Base-by-base conservation (phyloP, 768 basidiomycete species). In the Amanita inopinata region DNA sequence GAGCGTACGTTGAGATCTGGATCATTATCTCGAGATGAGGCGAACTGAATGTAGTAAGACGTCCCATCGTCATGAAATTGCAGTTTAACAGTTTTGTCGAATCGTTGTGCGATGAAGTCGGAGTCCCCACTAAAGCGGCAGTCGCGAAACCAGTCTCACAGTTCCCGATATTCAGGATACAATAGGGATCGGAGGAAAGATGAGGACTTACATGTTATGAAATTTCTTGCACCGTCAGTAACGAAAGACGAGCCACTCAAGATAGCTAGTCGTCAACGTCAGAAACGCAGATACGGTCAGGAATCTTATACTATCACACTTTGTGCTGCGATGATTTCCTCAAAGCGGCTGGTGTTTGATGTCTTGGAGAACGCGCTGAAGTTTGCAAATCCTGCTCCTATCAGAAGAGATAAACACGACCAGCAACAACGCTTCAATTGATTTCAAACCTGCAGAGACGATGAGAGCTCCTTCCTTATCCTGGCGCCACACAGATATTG, bases 51-150 rank as follows among this genome's bases (percentile, higher is more conserved):
- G 48, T 58, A 68, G 12, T 60, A 60, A 12, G 61, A 57, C 5
- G 64, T 61, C 3, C 48, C 30, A 9, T 58, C 41, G 36, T 59
- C 53, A 12, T 47, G 54, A 49, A 73, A 73, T 12, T 56, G 53
- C 2, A 61, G 56, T 43, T 71, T 73, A 3, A 68, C 62, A 4
- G 58, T 56, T 42, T 60, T 61, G 49, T 73, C 71, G 38, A 74
- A 74, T 24, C 53, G 53, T 9, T 51, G 47, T 3, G 54, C 53
- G 40, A 73, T 68, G 12, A 62, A 46, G 18, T 49, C 44, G n/a
- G 70, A 48, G 33, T 70, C 65, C 4, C 63, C 63, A 2, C 48
- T 35, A 27, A 60, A 73, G 37, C 56, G 58, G 11, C 66, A 66
- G 14, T 59, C 57, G 10, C 40, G 42, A 10, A 73, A 55, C 40